Base-by-base conservation (phyloP, 2,329 filamentous ascomycete genomes). In the Colletotrichum sp. region DNA sequence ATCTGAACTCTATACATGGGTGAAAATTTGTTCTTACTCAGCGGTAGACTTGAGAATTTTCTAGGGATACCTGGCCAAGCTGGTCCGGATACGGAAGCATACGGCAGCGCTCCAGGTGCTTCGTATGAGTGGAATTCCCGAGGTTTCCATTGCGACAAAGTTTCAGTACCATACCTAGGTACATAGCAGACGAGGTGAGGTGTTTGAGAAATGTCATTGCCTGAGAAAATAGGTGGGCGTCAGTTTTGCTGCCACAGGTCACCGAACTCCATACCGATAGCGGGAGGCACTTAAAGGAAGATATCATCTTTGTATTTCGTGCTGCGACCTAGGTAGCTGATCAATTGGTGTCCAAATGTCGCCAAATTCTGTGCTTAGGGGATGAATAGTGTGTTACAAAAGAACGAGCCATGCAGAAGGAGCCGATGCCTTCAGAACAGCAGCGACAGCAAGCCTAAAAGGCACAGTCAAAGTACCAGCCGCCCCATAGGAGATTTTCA, bases 401-500 rank as follows among this genome's bases (percentile, higher is more conserved):
- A 44, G 18, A 0, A 44, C 39, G 18, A n/a, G 9, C 39, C 18
- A 44, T 44, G 18, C 9, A 44, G 39, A 44, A 36, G 34, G 34
- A 49, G 18, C 39, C 39, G 9, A 49, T 49, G 39, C 18, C 9
- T n/a, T 3, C 39, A 7, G 39, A n/a, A 49, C 18, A n/a, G 39
- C 18, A 49, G 39, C 18, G 5, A 6, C 9, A n/a, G 18, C 18
- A n/a, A n/a, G 9, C 18, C 39, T 10, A n/a, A 49, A 49, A 4
- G 9, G 39, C 18, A 44, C 18, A 49, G 18, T 5, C 39, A 44
- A n/a, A 10, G 0, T 7, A n/a, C 18, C 39, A 49, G 39, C 39
- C 39, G 18, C 39, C 9, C 9, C 5, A 7, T n/a, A 12, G 9
- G 5, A 3, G 1, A n/a, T 10, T 0, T n/a, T 49, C 18, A 5